Base-by-base conservation (phyloP, 768 basidiomycete genomes). In the Lactarius vividus region DNA sequence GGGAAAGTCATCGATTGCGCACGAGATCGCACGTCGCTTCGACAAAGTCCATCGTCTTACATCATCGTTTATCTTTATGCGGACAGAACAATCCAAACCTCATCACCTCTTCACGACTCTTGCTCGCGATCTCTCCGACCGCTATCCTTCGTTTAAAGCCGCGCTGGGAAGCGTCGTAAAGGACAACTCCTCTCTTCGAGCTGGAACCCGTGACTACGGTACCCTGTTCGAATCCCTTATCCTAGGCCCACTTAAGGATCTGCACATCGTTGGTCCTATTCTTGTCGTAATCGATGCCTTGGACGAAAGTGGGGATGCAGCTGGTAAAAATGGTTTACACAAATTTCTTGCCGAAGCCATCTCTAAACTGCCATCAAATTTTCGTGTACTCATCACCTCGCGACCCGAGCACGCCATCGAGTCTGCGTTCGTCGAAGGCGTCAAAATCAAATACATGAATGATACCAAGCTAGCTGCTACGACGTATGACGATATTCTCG, bases 31-130 rank as follows among this genome's bases (percentile, higher is more conserved):
- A 13, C 55, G 33, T 31, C 55, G n/a, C 55, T 57, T 33, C 11
- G 15, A 57, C 29, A 37, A 57, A 11, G 37, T 52, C 16, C n/a
- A 37, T 20, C 16, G 29, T 15, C 55, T 57, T 20, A 20, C 28
- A 5, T 33, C 29, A 20, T 57, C 26, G 9, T 57, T 57, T 15
- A 29, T 31, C 15, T 57, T 57, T n/a, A 8, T 57, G 11, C 55
- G 55, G 29, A 31, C 2, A 3, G 55, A 57, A 11, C 28, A 31
- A 33, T 35, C 55, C 0, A 37, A 57, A 16, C 20, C 28, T 18
- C 10, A 57, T 29, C 55, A 33, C 16, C 29, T 57, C 5, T 59
- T 42, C 57, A 59, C 57, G 39, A 59, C 57, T 10, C 57, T 59
- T 10, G 28, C 28, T 39, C 33, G n/a, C 37, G 37, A 37, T 37